phyloP scores from a whole-genome alignment of 2,329 filamentous ascomycete species.

The Apiospora saccharicola region DNA sequence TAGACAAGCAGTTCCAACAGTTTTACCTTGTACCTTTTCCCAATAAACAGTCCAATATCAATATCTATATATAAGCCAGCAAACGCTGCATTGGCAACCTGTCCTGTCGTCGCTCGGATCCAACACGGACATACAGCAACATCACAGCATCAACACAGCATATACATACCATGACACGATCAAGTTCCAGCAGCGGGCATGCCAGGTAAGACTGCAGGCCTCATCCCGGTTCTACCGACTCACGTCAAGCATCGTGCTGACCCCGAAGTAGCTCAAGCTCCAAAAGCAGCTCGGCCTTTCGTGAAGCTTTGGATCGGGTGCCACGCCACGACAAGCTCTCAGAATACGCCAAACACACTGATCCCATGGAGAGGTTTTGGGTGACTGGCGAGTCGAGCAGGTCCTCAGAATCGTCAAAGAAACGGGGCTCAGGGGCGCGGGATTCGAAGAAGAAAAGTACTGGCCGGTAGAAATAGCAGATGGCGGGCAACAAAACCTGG shows the following conservation, averaged over 20 bases:
- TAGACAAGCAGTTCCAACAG: neutral
- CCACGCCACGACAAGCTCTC: neutral
- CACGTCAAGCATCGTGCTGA: neutral
- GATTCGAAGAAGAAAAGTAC: neutral
- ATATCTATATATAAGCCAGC: neutral
- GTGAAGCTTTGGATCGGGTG: neutral
- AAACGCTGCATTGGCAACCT: neutral
- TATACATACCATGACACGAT: neutral
- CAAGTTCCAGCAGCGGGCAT: neutral
- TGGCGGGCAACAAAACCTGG: neutral
- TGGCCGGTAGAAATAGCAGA: neutral
- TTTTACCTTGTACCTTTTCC: neutral
- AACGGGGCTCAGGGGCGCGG: neutral
- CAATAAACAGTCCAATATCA: neutral
- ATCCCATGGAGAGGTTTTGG: conserved; percentile 22
- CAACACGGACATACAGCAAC: neutral
- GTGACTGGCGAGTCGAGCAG: conserved; percentile 19
- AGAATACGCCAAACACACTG: neutral
- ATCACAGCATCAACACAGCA: neutral
- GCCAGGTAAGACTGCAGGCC: neutral
- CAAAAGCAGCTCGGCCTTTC: conserved; percentile 14
- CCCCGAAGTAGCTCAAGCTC: neutral
- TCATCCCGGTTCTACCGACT: neutral
- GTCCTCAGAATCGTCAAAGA: neutral
- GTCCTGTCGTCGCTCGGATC: neutral